Conservation (phyloP, 805 yeast species). For the Pichia deserticola region DNA sequence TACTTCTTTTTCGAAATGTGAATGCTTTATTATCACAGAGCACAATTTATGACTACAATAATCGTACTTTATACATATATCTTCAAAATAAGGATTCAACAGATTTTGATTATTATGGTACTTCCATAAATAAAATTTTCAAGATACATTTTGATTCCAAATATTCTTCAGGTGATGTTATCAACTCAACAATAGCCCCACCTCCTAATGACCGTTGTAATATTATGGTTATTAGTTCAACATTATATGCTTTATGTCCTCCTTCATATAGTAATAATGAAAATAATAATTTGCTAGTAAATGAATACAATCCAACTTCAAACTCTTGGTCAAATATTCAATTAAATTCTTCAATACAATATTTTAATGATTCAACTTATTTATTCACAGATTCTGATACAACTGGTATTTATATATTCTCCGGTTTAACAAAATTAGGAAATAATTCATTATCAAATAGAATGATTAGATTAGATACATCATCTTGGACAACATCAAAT, state of each 20-base stretch:
- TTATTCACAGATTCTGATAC: conserved; percentile 34
- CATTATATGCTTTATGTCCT: conserved; percentile 22
- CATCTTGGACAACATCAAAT: conserved; percentile 27
- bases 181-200: conserved; percentile 10
- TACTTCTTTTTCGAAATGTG: not conserved
- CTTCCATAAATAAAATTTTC: conserved; percentile 13
- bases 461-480: conserved; percentile 37
- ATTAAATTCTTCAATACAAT: conserved; percentile 13
- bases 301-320: conserved; percentile 8
- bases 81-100: conserved; percentile 7
- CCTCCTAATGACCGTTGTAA: conserved; percentile 18
- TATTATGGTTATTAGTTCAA: conserved; percentile 13
- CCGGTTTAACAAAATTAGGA: conserved; percentile 34
- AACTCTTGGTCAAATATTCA: conserved; percentile 19
- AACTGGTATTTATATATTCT: conserved; percentile 43
- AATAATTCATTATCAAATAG: conserved; percentile 30
- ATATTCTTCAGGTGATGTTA: conserved; percentile 18
- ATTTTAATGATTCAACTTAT: conserved; percentile 31
- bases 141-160: conserved; percentile 22
- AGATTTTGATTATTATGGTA: not conserved
- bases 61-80: conserved; percentile 25
- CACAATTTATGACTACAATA: conserved; percentile 26
- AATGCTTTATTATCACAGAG: conserved; percentile 11
- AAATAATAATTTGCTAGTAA: not conserved
- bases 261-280: not conserved